Evolutionary conservation across 176 grass and related monocot species (phyloP).

Genomic region (Lolium rigidum): DNA sequence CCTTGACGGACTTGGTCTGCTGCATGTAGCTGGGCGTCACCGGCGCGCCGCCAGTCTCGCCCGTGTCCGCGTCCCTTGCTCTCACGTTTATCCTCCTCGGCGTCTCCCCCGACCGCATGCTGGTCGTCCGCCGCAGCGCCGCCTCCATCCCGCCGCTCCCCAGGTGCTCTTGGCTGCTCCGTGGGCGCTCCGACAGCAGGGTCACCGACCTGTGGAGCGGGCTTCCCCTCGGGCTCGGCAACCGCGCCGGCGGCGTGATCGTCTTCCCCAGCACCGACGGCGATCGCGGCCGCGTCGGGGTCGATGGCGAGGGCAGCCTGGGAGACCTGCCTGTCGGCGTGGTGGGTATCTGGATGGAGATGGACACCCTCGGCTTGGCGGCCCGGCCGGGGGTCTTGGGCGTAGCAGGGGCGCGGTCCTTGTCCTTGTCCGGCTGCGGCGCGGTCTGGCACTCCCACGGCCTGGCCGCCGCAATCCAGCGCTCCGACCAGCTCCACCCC

Average conservation of each 20-base stretch:
- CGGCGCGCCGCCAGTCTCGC: conserved; percentile 27
- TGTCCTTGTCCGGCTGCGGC: conserved; percentile 11
- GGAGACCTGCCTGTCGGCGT: conserved; percentile 35
- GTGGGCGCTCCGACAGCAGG: conserved; percentile 26
- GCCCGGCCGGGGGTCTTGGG: conserved; percentile 16
- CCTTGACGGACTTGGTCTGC: conserved; percentile 58
- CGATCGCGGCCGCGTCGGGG: conserved; percentile 30
- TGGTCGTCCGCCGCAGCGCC: conserved; percentile 44
- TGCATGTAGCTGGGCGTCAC: conserved; percentile 80
- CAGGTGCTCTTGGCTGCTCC: conserved; percentile 40
- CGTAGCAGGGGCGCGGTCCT: conserved; percentile 19
- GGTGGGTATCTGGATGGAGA: conserved; percentile 37
- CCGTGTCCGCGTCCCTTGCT: conserved; percentile 38
- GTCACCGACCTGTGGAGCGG: neutral
- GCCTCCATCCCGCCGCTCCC: neutral
- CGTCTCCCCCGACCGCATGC: conserved; percentile 40
- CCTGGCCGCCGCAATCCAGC: conserved; percentile 72
- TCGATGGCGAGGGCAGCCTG: conserved; percentile 32
- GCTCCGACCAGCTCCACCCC: conserved; percentile 90
- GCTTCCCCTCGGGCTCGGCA: conserved; percentile 25
- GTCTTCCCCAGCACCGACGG: neutral
- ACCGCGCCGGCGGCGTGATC: neutral
- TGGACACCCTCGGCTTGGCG: conserved; percentile 14
- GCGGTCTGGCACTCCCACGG: conserved; percentile 66
- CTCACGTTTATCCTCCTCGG: conserved; percentile 38